Evolutionary conservation across 345 rosid species (phyloP).

Genomic region (Rhizophora mangle): DNA sequence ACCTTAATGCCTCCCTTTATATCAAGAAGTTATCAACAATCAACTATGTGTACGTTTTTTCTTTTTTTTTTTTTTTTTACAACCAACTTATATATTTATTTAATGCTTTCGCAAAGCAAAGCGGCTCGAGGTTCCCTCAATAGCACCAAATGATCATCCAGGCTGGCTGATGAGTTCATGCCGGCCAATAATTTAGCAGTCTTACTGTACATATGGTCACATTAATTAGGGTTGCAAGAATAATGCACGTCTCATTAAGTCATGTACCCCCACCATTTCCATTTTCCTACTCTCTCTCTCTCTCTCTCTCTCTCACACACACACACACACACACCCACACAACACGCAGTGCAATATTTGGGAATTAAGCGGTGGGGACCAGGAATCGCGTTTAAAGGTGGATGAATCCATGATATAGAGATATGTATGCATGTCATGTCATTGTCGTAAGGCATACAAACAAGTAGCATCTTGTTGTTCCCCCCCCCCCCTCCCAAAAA

Average conservation of each 20-base stretch:
- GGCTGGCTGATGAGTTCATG: slow-evolving; percentile 12
- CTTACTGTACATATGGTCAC: slow-evolving; percentile 6
- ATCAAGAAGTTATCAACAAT: slow-evolving; percentile 11
- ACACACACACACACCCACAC: too few species aligned
- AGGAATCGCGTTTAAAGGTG: slow-evolving; percentile 35
- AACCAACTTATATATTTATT: background rate
- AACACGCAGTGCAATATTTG: too few species aligned
- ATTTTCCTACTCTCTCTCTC: background rate
- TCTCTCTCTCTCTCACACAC: background rate
- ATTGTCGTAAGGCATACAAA: slow-evolving; percentile 34
- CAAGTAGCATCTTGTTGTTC: slow-evolving; percentile 9
- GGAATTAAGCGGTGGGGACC: slow-evolving; percentile 24
- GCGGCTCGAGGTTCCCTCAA: slow-evolving; percentile 3
- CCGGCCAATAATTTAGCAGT: background rate
- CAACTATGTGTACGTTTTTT: background rate
- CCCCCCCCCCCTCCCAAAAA: too few species aligned
- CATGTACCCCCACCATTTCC: slow-evolving; percentile 18
- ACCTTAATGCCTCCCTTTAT: slow-evolving; percentile 44
- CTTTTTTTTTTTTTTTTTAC: background rate
- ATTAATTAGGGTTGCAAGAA: slow-evolving; percentile 15
- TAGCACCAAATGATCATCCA: background rate
- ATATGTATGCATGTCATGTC: too few species aligned
- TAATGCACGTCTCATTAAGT: slow-evolving; percentile 20
- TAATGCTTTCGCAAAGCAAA: background rate
- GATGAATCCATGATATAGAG: slow-evolving; percentile 25